Conservation (phyloP, 345 rosid species). For the Brassica napus region DNA sequence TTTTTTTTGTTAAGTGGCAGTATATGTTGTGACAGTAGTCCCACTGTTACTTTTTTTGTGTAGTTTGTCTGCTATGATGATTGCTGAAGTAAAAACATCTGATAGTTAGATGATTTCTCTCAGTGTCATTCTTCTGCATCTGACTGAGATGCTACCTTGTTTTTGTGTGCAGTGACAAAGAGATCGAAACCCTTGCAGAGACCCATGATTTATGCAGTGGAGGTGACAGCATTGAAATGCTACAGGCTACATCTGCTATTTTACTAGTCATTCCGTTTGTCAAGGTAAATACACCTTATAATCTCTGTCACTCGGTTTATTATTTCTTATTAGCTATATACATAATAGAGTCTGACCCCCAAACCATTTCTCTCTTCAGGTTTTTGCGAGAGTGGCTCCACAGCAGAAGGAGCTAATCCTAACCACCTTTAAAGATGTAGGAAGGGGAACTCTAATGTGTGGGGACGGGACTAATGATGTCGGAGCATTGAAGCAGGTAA, state of each 20-base stretch:
- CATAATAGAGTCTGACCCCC: conserved; percentile 2
- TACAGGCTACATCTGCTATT: conserved; percentile 77
- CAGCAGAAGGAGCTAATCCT: conserved; percentile 94
- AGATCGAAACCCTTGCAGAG: conserved; percentile 71
- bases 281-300: conserved; percentile 65
- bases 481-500: conserved; percentile 98
- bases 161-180: conserved; percentile 66
- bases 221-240: conserved; percentile 95
- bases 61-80: conserved; percentile 10
- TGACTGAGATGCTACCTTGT: conserved; percentile 27
- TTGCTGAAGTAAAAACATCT: no score
- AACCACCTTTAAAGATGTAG: conserved; percentile 87
- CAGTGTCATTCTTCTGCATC: background rate
- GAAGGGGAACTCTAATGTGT: conserved; percentile 94
- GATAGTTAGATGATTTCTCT: background rate
- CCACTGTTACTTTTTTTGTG: no score
- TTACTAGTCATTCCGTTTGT: conserved; percentile 83
- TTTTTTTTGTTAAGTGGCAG: no score
- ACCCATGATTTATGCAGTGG: conserved; percentile 92
- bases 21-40: conserved; percentile 21
- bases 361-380: conserved; percentile 46
- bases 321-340: no score
- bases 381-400: conserved; percentile 99
- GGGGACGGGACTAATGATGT: conserved; percentile 99
- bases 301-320: no score